Conservation (phyloP, 352 stramenopile species). For the Phytophthora litchii region DNA sequence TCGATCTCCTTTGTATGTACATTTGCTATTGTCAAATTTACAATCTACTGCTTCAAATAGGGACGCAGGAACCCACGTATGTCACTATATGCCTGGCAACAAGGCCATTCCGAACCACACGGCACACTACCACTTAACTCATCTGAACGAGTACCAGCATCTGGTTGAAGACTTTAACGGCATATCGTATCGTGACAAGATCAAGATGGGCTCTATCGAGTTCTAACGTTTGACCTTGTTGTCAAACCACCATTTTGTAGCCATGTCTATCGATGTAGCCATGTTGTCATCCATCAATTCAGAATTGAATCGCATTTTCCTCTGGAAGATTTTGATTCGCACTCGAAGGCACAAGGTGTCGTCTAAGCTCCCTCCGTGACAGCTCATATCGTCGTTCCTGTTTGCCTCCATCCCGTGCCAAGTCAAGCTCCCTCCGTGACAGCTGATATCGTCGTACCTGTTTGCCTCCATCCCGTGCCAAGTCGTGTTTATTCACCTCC, state of each 20-base stretch:
- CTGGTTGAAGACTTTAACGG: constrained; percentile 80
- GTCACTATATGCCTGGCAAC: constrained; percentile 67
- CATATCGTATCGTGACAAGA: constrained; percentile 69
- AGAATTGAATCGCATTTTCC: constrained; percentile 21
- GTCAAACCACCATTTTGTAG: constrained; percentile 6
- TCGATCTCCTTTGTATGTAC: neutral
- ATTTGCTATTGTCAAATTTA: neutral
- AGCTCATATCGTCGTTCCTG: neutral
- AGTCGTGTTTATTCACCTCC: neutral
- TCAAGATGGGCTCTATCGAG: constrained; percentile 45
- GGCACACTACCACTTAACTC: constrained; percentile 69
- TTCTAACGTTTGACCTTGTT: constrained; percentile 39
- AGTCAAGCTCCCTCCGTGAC: neutral
- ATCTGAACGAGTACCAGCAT: constrained; percentile 67
- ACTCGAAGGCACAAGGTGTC: neutral
- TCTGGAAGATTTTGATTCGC: constrained; percentile 17
- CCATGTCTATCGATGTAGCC: constrained; percentile 1
- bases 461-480: neutral
- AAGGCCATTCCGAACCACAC: constrained; percentile 79
- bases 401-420: neutral
- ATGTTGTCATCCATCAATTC: constrained; percentile 19
- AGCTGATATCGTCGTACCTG: neutral
- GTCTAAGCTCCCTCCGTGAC: neutral
- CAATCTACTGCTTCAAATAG: constrained; percentile 24
- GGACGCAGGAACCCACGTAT: constrained; percentile 57